phyloP scores from a whole-genome alignment of 2,329 filamentous ascomycete genomes.

The Thielaviopsis euricoi region DNA sequence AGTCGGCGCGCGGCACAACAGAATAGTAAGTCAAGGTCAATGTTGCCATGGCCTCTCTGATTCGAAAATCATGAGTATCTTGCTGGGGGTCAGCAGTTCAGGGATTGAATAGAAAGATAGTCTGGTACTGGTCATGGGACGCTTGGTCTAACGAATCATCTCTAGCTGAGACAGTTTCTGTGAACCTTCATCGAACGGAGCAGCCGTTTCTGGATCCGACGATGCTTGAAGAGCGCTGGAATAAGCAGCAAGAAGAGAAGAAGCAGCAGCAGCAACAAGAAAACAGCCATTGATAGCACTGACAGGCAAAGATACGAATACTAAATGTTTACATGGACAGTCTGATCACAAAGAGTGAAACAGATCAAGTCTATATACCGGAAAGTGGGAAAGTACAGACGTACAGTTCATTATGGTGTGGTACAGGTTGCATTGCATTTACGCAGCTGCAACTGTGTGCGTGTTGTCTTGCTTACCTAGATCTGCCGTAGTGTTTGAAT shows the following conservation, averaged over 20 bases:
- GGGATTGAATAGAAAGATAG: not conserved
- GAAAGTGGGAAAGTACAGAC: no score
- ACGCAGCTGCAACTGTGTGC: no score
- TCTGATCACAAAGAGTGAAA: no score
- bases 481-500: no score
- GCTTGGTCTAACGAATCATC: not conserved
- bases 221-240: conserved; percentile 14
- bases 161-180: not conserved
- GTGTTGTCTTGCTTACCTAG: no score
- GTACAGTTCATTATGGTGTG: no score
- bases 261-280: not conserved
- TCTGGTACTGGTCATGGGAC: no score
- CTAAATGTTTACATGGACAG: no score
- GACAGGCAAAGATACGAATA: no score
- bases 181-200: conserved; percentile 7
- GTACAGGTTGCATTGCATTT: no score
- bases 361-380: no score
- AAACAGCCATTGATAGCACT: not conserved
- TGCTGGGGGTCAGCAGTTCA: not conserved
- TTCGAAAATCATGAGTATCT: not conserved
- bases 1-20: not conserved
- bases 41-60: not conserved
- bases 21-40: not conserved
- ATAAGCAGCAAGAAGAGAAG: conserved; percentile 6
- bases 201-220: conserved; percentile 23